Evolutionary conservation across 495 filamentous ascomycete species (phyloP).

Genomic region (Xylaria curta): DNA sequence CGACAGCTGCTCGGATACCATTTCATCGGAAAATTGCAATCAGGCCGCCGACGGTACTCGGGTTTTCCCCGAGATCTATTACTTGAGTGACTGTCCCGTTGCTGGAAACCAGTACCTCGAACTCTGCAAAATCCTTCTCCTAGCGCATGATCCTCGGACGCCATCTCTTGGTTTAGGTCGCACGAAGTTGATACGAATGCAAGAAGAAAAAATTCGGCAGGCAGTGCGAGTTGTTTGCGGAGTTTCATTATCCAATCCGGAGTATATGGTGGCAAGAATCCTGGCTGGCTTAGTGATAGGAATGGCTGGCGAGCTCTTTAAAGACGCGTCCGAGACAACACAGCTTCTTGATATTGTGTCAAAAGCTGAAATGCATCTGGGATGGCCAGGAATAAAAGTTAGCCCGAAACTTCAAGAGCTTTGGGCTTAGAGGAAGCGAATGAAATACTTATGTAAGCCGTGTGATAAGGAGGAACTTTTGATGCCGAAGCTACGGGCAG

Average conservation of each 20-base stretch:
- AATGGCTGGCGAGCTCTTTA: background rate
- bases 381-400: conserved; percentile 3
- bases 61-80: background rate
- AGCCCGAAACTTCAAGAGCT: background rate
- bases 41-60: background rate
- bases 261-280: background rate
- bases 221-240: background rate
- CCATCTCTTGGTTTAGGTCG: background rate
- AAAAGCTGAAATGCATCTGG: background rate
- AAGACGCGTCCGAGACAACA: background rate
- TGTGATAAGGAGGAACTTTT: background rate
- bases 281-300: background rate
- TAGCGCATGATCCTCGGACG: background rate
- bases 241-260: background rate
- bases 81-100: background rate
- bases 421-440: background rate
- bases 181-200: background rate
- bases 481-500: too few species aligned
- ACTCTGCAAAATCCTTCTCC: conserved; percentile 1
- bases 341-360: background rate
- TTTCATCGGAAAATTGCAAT: background rate
- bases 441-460: background rate
- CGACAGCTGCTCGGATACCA: background rate
- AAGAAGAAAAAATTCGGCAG: background rate
- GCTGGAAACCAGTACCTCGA: background rate